Evolutionary conservation across 2,329 filamentous ascomycete genomes (phyloP), one percentile per base, ranked within the genome.

Genomic region (Exserohilum turcica): DNA sequence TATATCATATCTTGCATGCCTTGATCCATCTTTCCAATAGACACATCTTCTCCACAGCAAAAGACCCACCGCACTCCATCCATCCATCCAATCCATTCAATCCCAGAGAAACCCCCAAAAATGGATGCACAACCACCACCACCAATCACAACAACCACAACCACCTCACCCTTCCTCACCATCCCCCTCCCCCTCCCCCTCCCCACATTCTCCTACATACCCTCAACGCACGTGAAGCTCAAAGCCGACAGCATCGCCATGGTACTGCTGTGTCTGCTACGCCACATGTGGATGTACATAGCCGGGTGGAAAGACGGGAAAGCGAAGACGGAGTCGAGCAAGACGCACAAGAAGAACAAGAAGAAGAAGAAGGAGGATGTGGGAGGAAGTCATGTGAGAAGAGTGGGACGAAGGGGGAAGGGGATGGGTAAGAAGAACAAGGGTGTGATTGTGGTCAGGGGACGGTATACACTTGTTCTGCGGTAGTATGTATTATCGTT

Each of bases 241-340:
- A 63, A 65, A 35, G 61, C 61, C 6, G 59, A 64, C 5, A 49
- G 54, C 6, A 52, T 55, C 8, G 59, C 52, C 1, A 54, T 54
- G 42, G 52, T 62, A 2, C 9, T 60, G 0, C 51, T 64, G 6
- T 50, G 40, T 19, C 15, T 58, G 8, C 10, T 42, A 21, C 55
- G 56, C 13, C 51, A 48, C 6, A 28, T 43, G 1, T 54, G 54
- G 38, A 6, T 33, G 9, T 52, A 50, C 13, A n/a, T 52, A 3
- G 24, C 42, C 13, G 52, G 40, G 6, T 63, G 51, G 61, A 37
- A 43, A 6, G 31, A 40, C 18, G 35, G 43, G 10, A 13, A 24
- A n/a, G 24, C 32, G n/a, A 19, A 27, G n/a, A 37, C 21, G 4
- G 21, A 24, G 21, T 5, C 4, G 21, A 24, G 21, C 21, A 24